A percentile compares a stretch with the other conserved stretches of the same genome.
phyloP scores from a whole-genome alignment of 106 monocot genomes.

The Dendrobium nobile region DNA sequence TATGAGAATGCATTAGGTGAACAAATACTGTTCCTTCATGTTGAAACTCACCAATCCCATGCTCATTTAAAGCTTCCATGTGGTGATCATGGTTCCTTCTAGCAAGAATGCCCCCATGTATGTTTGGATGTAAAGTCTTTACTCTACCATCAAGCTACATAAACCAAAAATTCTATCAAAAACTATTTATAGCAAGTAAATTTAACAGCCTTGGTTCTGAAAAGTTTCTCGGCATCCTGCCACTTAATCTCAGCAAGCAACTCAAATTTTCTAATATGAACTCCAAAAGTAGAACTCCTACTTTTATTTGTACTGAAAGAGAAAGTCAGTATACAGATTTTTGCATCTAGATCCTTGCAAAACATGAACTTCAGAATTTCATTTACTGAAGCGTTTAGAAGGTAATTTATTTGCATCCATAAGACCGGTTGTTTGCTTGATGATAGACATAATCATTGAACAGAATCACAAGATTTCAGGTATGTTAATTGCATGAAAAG shows the following conservation, averaged over 20 bases:
- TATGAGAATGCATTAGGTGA: neutral
- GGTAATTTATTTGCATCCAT: neutral
- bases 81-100: constrained; percentile 71
- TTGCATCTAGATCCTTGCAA: neutral
- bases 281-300: neutral
- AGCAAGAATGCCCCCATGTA: constrained; percentile 98
- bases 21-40: neutral
- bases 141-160: constrained; percentile 87
- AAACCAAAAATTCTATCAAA: constrained; percentile 1
- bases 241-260: neutral
- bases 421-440: neutral
- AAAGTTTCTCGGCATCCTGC: neutral
- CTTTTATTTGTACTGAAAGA: neutral
- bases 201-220: neutral
- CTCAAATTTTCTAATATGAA: neutral
- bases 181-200: neutral
- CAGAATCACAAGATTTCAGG: neutral
- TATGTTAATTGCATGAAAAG: neutral
- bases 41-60: constrained; percentile 66
- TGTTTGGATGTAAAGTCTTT: constrained; percentile 88
- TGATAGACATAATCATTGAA: neutral
- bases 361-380: neutral
- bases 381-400: neutral
- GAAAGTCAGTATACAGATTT: neutral
- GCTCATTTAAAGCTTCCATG: constrained; percentile 64